These are phyloP conservation scores for Sinapis alba DNA, from an alignment of 441 rosid genomes.

Conservation along the genomic window DNA sequence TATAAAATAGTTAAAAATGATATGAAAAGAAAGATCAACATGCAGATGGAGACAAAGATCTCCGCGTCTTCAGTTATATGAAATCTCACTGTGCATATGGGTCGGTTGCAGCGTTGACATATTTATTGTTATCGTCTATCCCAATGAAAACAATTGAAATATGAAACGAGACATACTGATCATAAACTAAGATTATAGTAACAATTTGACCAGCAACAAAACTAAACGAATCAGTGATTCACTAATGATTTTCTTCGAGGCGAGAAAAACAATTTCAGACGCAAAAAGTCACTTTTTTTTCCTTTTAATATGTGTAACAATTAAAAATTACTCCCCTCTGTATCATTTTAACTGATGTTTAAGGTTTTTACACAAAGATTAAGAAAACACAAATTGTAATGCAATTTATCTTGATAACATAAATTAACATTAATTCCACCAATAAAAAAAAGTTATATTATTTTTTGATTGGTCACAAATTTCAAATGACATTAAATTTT, in stretches of 20 bases:
- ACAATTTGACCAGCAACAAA: neutral
- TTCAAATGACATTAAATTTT: too few relatives aligned
- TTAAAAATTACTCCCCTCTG: neutral
- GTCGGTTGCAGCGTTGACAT: slow-evolving; percentile 38
- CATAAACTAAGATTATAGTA: neutral
- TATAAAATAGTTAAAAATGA: neutral
- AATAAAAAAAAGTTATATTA: too few relatives aligned
- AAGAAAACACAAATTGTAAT: too few relatives aligned
- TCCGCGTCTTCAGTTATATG: slow-evolving; percentile 31
- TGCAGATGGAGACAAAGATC: slow-evolving; percentile 32
- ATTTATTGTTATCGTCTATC: slow-evolving; percentile 16
- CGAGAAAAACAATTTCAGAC: slow-evolving; percentile 26
- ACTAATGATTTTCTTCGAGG: slow-evolving; percentile 34
- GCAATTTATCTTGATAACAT: too few relatives aligned
- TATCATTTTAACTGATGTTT: too few relatives aligned
- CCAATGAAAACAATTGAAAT: slow-evolving; percentile 18
- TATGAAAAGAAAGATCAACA: slow-evolving; percentile 2
- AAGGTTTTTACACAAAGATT: too few relatives aligned
- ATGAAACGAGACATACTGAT: neutral
- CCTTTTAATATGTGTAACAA: slow-evolving; percentile 5
- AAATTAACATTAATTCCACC: too few relatives aligned
- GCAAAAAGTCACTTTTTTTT: slow-evolving; percentile 20
- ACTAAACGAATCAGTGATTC: slow-evolving; percentile 29
- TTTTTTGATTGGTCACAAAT: too few relatives aligned
- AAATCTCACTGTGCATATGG: slow-evolving; percentile 26